Percentiles rank a stretch among this genome's conserved stretches.
Conservation (phyloP, 768 basidiomycete genomes). For the Saitozyma podzolica region DNA sequence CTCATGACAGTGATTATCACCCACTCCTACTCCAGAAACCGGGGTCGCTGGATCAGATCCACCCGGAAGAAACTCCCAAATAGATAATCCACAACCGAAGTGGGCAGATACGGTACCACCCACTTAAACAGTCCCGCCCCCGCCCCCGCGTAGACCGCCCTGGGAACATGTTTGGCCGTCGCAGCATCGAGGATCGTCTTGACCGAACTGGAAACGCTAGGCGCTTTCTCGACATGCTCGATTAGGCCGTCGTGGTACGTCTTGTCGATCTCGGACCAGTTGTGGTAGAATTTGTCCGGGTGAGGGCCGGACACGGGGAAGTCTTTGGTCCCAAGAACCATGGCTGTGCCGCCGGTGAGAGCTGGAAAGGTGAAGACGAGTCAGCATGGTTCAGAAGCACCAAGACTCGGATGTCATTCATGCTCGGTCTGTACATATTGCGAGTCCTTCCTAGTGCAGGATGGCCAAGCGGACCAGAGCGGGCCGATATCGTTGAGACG, state of each 20-base stretch:
- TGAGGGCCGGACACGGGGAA: too few species aligned
- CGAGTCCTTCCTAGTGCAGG: not conserved
- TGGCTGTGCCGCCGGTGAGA: too few species aligned
- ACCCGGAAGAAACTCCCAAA: constrained; percentile 2
- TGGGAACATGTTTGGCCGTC: not conserved
- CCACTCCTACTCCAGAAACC: too few species aligned
- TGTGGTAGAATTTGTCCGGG: not conserved
- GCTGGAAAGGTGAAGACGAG: too few species aligned
- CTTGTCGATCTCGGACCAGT: constrained; percentile 6
- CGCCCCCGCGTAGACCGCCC: not conserved
- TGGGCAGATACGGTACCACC: constrained; percentile 1
- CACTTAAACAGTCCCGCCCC: constrained; percentile 3
- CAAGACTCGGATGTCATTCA: too few species aligned
- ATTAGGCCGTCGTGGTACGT: not conserved
- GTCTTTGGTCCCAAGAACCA: too few species aligned
- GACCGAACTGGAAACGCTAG: not conserved
- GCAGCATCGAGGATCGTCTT: constrained; percentile 3
- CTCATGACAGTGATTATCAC: too few species aligned
- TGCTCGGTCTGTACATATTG: not conserved
- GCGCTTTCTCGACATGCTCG: not conserved
- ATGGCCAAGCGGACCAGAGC: not conserved
- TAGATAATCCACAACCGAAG: not conserved
- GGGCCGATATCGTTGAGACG: too few species aligned
- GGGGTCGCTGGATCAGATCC: not conserved
- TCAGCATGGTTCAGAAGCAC: not conserved